Conservation (phyloP, 208 protist species). For the Leishmania tropica region DNA sequence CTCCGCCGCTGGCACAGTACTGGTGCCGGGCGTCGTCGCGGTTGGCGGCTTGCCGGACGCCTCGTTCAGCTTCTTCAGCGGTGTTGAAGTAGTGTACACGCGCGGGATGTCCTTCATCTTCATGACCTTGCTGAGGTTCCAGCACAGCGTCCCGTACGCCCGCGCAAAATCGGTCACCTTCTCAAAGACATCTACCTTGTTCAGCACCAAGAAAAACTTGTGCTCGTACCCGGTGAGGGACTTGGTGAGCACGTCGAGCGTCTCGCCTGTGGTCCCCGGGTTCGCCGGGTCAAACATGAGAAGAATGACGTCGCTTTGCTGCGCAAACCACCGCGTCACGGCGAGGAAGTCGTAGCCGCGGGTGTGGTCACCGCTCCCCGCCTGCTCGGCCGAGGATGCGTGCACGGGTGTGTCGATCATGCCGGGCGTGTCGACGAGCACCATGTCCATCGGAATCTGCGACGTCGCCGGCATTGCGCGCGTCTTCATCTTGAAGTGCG, state of each 20-base stretch:
- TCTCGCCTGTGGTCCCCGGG: slow-evolving; percentile 91
- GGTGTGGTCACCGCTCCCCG: slow-evolving; percentile 38
- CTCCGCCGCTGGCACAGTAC: slow-evolving; percentile 47
- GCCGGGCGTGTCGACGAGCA: slow-evolving; percentile 90
- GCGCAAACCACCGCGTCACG: slow-evolving; percentile 86
- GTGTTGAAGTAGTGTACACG: slow-evolving; percentile 90
- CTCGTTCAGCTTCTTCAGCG: slow-evolving; percentile 13
- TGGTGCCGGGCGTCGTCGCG: not conserved
- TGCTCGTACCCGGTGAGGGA: slow-evolving; percentile 85
- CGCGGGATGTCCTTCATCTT: slow-evolving; percentile 89
- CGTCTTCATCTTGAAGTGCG: slow-evolving; percentile 81
- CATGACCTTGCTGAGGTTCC: slow-evolving; percentile 92
- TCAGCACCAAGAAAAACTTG: slow-evolving; percentile 90
- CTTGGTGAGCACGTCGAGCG: slow-evolving; percentile 89
- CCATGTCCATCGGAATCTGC: slow-evolving; percentile 60
- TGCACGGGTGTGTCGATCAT: slow-evolving; percentile 91
- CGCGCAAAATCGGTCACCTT: slow-evolving; percentile 89
- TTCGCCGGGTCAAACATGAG: slow-evolving; percentile 93
- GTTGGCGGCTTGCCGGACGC: not conserved
- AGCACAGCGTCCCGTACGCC: slow-evolving; percentile 91
- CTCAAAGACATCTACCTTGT: slow-evolving; percentile 90
- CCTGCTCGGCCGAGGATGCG: slow-evolving; percentile 34
- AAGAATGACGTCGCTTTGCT: slow-evolving; percentile 88
- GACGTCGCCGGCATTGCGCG: slow-evolving; percentile 46
- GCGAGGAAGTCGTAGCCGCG: slow-evolving; percentile 91